Evolutionary conservation across 345 rosid genomes (phyloP).

Genomic region (Pseudoturritis turrita): DNA sequence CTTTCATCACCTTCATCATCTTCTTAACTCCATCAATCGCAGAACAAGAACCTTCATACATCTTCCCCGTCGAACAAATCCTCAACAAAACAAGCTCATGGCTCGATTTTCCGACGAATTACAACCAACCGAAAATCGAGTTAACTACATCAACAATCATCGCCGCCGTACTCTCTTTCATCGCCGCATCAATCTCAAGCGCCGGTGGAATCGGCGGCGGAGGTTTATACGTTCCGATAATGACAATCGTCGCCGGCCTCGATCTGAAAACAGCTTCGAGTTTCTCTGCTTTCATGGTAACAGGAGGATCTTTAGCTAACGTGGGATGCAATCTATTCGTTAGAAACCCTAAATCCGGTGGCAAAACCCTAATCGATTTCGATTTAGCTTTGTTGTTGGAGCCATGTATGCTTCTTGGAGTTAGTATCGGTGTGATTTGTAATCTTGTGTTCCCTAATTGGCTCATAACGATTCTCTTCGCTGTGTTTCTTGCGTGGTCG

Average conservation of each 20-base stretch:
- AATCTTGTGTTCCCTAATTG: conserved; percentile 76
- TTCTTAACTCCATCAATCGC: conserved; percentile 3
- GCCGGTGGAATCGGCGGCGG: conserved; percentile 97
- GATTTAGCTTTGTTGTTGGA: conserved; percentile 68
- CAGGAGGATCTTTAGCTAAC: conserved; percentile 82
- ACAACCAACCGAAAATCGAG: conserved; percentile 30
- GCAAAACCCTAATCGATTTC: conserved; percentile 47
- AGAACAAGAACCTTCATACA: background rate
- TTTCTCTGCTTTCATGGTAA: conserved; percentile 91
- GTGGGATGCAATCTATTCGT: conserved; percentile 50
- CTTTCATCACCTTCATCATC: conserved; percentile 5
- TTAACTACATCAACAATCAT: conserved; percentile 29
- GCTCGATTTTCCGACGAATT: conserved; percentile 15
- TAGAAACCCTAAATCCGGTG: conserved; percentile 40
- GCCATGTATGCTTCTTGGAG: conserved; percentile 85
- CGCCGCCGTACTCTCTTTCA: conserved; percentile 58
- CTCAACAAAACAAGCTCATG: conserved; percentile 30
- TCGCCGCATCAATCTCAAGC: conserved; percentile 71
- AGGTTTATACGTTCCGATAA: conserved; percentile 70
- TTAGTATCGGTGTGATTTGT: conserved; percentile 75
- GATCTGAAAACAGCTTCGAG: conserved; percentile 73
- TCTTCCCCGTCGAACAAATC: background rate
- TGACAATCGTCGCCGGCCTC: conserved; percentile 57
- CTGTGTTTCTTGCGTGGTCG: conserved; percentile 73
- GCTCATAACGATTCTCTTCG: conserved; percentile 64